Evolutionary conservation across 306 rosid species (phyloP), one percentile per base, ranked within the genome.

Genomic region (Trichosanthes truncata): DNA sequence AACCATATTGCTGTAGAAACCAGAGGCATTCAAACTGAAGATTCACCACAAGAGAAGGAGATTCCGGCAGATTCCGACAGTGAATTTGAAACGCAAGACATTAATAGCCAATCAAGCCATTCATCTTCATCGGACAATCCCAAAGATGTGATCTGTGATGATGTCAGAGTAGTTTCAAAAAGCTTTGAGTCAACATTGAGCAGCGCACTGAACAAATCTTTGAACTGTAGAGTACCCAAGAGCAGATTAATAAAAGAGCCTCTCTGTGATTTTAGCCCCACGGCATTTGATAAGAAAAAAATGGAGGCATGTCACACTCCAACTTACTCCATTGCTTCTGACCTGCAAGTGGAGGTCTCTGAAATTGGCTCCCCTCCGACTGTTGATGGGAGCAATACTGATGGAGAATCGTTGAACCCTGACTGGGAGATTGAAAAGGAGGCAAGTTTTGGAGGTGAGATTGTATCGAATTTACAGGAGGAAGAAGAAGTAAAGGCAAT

Each of bases 291-390:
- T 26, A 85, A 80, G 81, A 80, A 83, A 74, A 85, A 81, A 77
- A 60, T 48, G 65, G 87, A 87, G 0, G 26, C 77, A 65, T 86
- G 86, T 79, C 97, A 91, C 52, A 90, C 91, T 1, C 92, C 88
- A 40, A 82, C 94, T 13, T 84, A 59, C 79, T 96, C 97, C 75
- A 88, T 96, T 60, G 98, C 99, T 68, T 96, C 99, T 80, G 99
- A 96, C 60, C 31, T 93, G 75, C 97, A 96, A 84, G 99, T 96
- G 40, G 99, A 93, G 86, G 89, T 91, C 35, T 96, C 99, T n/a
- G 98, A 96, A 56, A 2, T 82, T 45, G 93, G 94, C 61, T 93
- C 99, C 20, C 91, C 88, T 68, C 77, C 97, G 57, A 87, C 90
- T 46, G 60, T 83, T 65, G 90, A 85, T 17, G 97, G 86, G 23